Conservation (phyloP, 257 asterid species). For the Fraxinus quadrangulata region DNA sequence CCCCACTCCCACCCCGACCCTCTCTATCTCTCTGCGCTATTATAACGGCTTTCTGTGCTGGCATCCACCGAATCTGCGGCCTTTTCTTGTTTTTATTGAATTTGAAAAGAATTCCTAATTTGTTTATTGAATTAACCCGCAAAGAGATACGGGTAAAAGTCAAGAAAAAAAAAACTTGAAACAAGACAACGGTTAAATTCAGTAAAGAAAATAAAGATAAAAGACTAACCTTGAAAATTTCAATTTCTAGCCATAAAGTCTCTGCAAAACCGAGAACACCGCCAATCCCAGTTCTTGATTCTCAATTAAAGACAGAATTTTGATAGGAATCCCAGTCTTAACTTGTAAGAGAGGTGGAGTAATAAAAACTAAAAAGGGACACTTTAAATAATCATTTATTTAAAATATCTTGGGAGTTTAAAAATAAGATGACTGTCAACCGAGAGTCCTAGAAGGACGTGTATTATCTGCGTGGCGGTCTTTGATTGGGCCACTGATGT, state of each 20-base stretch:
- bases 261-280: not conserved
- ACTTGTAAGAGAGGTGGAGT: not conserved
- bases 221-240: not conserved
- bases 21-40: constrained; percentile 12
- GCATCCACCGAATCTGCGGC: constrained; percentile 34
- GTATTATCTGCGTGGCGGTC: too few species aligned
- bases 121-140: not conserved
- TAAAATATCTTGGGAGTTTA: too few species aligned
- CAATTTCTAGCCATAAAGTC: not conserved
- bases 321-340: not conserved
- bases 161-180: not conserved
- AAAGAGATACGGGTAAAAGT: not conserved
- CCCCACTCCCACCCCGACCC: not conserved
- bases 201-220: not conserved
- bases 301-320: not conserved
- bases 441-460: too few species aligned
- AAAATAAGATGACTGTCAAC: too few species aligned
- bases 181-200: not conserved
- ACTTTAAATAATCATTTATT: too few species aligned
- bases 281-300: not conserved
- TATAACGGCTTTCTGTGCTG: constrained; percentile 53
- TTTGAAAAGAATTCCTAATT: constrained; percentile 11
- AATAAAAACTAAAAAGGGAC: not conserved
- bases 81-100: constrained; percentile 21
- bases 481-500: too few species aligned